Conservation (phyloP, 2,329 filamentous ascomycete genomes). For the Hypoxylon rubiginosum region DNA sequence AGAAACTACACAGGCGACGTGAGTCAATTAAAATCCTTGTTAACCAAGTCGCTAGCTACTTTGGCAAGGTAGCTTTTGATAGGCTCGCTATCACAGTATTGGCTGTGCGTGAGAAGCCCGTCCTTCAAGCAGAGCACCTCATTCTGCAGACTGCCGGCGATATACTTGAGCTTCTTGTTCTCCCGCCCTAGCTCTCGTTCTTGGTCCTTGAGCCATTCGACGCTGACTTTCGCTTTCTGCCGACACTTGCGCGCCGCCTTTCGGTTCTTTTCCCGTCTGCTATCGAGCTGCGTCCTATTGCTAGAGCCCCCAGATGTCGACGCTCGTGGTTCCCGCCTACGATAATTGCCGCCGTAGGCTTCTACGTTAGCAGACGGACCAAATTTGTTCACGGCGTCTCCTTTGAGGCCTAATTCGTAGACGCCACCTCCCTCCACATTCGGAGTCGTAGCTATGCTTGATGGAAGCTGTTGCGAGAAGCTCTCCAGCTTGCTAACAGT, state of each 20-base stretch:
- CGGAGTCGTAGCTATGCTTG: not conserved
- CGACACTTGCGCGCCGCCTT: constrained; percentile 2
- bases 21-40: not conserved
- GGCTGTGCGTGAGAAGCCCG: not conserved
- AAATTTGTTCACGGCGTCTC: not conserved
- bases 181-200: not conserved
- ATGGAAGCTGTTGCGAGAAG: not conserved
- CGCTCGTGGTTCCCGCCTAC: not conserved
- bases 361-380: not conserved
- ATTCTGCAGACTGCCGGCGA: not conserved
- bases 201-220: not conserved
- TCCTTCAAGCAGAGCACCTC: not conserved
- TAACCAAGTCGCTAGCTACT: not conserved
- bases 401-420: not conserved
- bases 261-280: constrained; percentile 2
- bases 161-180: not conserved
- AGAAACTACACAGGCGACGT: not conserved
- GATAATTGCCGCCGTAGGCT: not conserved
- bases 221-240: not conserved
- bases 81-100: not conserved
- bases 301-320: not conserved
- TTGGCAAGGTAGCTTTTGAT: not conserved
- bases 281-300: not conserved
- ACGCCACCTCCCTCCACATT: not conserved
- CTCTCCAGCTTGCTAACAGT: not conserved